Evolutionary conservation across 2,329 filamentous ascomycete species (phyloP), one percentile per base, ranked within the genome.

Genomic region (Bipolaris gigantea): DNA sequence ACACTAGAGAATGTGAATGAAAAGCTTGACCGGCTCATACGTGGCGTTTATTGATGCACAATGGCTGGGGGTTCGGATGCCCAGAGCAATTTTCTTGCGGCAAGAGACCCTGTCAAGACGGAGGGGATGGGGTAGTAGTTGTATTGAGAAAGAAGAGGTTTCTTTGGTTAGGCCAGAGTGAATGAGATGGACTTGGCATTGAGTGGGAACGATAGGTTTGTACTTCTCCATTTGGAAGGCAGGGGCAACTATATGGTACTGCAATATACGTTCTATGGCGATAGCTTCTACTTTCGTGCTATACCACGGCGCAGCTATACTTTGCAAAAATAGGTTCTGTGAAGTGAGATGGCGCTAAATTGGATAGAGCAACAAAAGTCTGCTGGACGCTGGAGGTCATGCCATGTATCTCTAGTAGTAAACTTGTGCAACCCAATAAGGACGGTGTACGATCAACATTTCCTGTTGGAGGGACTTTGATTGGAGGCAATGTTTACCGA

Each of bases 1-100:
- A 48, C 40, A 44, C 39, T 48, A 11, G 39, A 55, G 13, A 19
- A 50, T 30, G 46, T 55, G 9, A 44, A 44, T 13, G 30, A 8
- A 4, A 45, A 52, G 42, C 27, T 55, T 13, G 42, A 52, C 4
- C 18, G 15, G n/a, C 15, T 55, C 27, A 18, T 30, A 21, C 33
- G 19, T 23, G n/a, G 47, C 10, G 23, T 10, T 8, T 7, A 11
- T 21, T 21, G 38, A 40, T 6, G 8, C 10, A 25, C 2, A 21
- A 7, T 15, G 5, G 4, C 15, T 2, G 38, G 4, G 19, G 38
- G 1, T 21, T 5, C 10, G 13, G 10, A 13, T 11, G 13, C 4
- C 2, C 8, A 40, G 13, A n/a, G 19, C 3, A 1, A 2, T 15
- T 39, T 21, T 25, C 19, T 40, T 40, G n/a, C 5, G 16, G n/a